Conservation (phyloP, 2,329 filamentous ascomycete species). For the Calonectria pseudoturangicola region DNA sequence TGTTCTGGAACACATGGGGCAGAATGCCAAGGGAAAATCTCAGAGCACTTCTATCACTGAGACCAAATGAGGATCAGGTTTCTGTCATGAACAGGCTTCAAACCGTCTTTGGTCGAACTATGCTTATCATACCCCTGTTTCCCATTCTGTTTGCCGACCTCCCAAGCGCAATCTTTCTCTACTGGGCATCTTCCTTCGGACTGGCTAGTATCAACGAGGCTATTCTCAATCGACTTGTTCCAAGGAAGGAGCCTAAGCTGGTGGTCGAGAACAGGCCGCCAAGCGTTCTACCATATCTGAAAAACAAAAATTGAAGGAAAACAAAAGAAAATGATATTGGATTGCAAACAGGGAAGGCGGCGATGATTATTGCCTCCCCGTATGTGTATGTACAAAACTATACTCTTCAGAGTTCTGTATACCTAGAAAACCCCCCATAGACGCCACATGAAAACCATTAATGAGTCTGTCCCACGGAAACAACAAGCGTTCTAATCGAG, state of each 20-base stretch:
- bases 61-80: constrained; percentile 38
- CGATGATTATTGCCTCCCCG: constrained; percentile 42
- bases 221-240: constrained; percentile 53
- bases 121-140: constrained; percentile 59
- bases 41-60: constrained; percentile 51
- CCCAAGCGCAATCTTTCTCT: constrained; percentile 64
- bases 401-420: constrained; percentile 49
- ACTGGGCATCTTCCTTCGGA: constrained; percentile 62
- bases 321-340: constrained; percentile 41
- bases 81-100: constrained; percentile 50
- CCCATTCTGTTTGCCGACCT: constrained; percentile 60
- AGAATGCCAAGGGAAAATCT: constrained; percentile 56
- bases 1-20: constrained; percentile 57
- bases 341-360: constrained; percentile 35
- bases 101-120: constrained; percentile 55
- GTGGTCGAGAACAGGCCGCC: constrained; percentile 36
- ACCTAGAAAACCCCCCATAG: constrained; percentile 52
- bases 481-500: constrained; percentile 73
- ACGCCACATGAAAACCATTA: constrained; percentile 47
- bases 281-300: constrained; percentile 50
- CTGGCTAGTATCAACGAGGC: constrained; percentile 59
- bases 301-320: constrained; percentile 28
- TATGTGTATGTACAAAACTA: constrained; percentile 51
- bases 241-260: constrained; percentile 45
- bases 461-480: constrained; percentile 42